These are phyloP conservation scores for Geotrichum fermentans DNA, from an alignment of 1,139 yeast species.

Conservation along the genomic window DNA sequence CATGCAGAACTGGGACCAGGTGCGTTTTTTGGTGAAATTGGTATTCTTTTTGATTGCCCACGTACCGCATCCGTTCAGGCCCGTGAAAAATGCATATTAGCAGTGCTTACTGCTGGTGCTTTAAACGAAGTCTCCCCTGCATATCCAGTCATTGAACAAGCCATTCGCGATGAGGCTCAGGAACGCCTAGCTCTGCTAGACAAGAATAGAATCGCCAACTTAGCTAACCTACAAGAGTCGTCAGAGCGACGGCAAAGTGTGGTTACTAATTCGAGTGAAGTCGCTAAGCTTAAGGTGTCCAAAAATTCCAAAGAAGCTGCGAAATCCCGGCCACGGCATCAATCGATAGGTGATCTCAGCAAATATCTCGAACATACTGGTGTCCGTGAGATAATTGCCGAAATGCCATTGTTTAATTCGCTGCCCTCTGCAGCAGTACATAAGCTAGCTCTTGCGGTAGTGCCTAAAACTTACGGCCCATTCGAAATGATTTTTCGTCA, in stretches of 20 bases:
- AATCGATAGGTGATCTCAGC: slow-evolving; percentile 14
- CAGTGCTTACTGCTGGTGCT: slow-evolving; percentile 62
- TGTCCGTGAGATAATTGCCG: slow-evolving; percentile 53
- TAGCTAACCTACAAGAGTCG: background rate
- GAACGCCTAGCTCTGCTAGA: slow-evolving; percentile 36
- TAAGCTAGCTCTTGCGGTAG: slow-evolving; percentile 58
- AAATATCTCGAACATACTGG: slow-evolving; percentile 16
- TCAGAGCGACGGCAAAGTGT: background rate
- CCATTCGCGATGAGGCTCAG: slow-evolving; percentile 29
- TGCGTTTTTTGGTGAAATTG: slow-evolving; percentile 73
- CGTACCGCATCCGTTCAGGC: slow-evolving; percentile 77
- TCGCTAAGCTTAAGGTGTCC: background rate
- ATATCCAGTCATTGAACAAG: slow-evolving; percentile 59
- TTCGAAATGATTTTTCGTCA: slow-evolving; percentile 58
- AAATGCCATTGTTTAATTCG: slow-evolving; percentile 55
- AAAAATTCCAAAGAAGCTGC: background rate
- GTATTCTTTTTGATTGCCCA: slow-evolving; percentile 67
- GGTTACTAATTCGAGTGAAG: background rate
- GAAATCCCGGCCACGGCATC: background rate
- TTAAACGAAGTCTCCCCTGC: slow-evolving; percentile 54
- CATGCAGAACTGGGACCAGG: slow-evolving; percentile 69
- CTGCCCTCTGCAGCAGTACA: slow-evolving; percentile 57
- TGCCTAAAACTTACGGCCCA: slow-evolving; percentile 49
- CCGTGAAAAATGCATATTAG: slow-evolving; percentile 57
- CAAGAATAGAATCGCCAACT: background rate